Conservation (phyloP, 2,329 filamentous ascomycete species). For the Setomelanomma holmii region DNA sequence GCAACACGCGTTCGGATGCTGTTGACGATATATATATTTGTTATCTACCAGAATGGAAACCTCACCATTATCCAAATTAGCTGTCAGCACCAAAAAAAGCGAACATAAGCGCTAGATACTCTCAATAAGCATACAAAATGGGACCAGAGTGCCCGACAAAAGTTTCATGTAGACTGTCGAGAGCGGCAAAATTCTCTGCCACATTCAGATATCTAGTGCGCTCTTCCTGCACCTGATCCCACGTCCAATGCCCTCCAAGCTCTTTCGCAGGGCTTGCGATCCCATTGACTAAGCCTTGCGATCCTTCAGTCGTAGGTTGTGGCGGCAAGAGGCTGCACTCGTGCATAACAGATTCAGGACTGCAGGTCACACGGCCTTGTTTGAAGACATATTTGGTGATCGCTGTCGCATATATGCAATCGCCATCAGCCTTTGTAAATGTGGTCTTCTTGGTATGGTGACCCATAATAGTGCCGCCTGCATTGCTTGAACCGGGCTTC, state of each 20-base stretch:
- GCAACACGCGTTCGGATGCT: too few species aligned
- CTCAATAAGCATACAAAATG: conserved; percentile 8
- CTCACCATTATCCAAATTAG: too few species aligned
- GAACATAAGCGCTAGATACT: background rate
- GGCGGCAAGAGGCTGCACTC: conserved; percentile 74
- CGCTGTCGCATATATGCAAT: conserved; percentile 50
- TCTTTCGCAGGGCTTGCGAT: background rate
- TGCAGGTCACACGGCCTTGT: conserved; percentile 66
- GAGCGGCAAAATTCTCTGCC: conserved; percentile 17
- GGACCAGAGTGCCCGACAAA: conserved; percentile 14
- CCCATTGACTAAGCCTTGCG: background rate
- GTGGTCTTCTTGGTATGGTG: conserved; percentile 43
- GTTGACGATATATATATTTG: too few species aligned
- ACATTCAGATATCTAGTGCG: conserved; percentile 12
- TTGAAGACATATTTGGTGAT: conserved; percentile 15
- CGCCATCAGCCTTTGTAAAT: too few species aligned
- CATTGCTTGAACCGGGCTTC: conserved; percentile 34
- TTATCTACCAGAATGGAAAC: too few species aligned
- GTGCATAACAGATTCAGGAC: conserved; percentile 75
- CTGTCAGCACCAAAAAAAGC: too few species aligned
- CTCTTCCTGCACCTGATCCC: conserved; percentile 12
- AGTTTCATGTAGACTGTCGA: conserved; percentile 14
- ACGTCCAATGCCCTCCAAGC: conserved; percentile 7
- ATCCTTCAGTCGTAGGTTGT: conserved; percentile 54
- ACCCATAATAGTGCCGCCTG: conserved; percentile 9